Evolutionary conservation across 2,329 filamentous ascomycete genomes (phyloP).

Genomic region (Phaeosphaeriaceae sp.): DNA sequence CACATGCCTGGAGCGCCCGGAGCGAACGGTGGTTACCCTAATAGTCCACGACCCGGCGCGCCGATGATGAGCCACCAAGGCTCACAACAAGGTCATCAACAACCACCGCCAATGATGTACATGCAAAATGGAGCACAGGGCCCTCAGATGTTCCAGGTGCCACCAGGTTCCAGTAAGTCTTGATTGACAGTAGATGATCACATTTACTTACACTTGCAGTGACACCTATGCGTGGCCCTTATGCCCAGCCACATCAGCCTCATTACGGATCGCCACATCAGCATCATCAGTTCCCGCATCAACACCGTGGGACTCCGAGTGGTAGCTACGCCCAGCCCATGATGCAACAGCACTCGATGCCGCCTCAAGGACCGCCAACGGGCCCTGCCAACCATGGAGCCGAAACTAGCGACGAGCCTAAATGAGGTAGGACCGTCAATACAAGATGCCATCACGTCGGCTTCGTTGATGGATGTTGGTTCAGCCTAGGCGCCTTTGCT

Average conservation of each 20-base stretch:
- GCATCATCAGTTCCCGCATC: conserved; percentile 49
- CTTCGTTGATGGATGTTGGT: neutral
- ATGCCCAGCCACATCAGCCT: conserved; percentile 48
- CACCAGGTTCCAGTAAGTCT: conserved; percentile 75
- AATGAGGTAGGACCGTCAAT: conserved; percentile 37
- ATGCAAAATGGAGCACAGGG: conserved; percentile 80
- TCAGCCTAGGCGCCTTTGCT: conserved; percentile 22
- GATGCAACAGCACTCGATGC: conserved; percentile 46
- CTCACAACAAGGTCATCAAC: conserved; percentile 80
- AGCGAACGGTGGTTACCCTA: conserved; percentile 79
- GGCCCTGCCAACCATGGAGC: conserved; percentile 44
- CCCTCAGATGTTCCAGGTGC: conserved; percentile 76
- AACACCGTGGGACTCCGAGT: conserved; percentile 50
- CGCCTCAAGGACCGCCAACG: conserved; percentile 43
- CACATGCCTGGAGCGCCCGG: conserved; percentile 62
- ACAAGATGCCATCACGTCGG: neutral
- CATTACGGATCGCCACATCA: conserved; percentile 51
- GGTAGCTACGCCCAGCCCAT: conserved; percentile 51
- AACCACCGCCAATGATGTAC: conserved; percentile 66
- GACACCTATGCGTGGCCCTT: conserved; percentile 49
- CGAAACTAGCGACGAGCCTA: conserved; percentile 44
- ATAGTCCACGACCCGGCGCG: conserved; percentile 78
- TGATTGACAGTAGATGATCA: neutral
- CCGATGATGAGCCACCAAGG: conserved; percentile 95
- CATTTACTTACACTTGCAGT: conserved; percentile 33